Base-by-base conservation (phyloP, 2,329 filamentous ascomycete genomes). In the Colletotrichum brevisporum region DNA sequence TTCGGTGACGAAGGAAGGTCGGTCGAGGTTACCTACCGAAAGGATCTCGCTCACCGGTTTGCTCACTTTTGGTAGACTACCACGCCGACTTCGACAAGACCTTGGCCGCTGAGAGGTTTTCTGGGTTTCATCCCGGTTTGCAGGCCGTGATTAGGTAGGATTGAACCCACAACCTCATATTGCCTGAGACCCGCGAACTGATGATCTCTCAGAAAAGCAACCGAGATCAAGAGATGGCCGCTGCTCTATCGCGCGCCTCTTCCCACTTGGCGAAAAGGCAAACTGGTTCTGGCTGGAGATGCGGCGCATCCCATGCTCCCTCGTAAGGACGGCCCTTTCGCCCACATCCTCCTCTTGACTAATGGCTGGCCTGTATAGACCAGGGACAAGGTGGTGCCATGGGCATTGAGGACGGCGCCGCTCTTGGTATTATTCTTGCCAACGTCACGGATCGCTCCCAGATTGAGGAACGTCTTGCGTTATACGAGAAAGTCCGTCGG, bases 291-390 rank as follows among this genome's bases (percentile, higher is more conserved):
- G 6, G 75, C 75, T 6, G 80, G 80, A 2, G 80, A 82, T 52
- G 78, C 80, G 0, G 80, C 79, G 0, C 80, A 82, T 69, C 79
- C 79, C 0, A 80, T 81, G 75, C 74, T 82, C 4, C 80, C 79
- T 3, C 78, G 79, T 80, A 63, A 53, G 76, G 74, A 5, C 3
- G 21, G 10, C 43, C 13, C 24, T 24, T 4, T 12, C 10, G n/a
- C 15, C 21, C 6, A 2, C 12, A 26, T 5, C 27, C 2, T 26
- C 27, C 31, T 26, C 41, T 52, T 1, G 39, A 31, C 26, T 24
- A 18, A 5, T 15, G 27, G 43, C 15, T 3, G 8, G 21, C 61
- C 36, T 70, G 12, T 3, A 36, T 53, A 79, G 80, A 82, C 63
- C 81, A 82, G 63, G 81, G 77, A 10, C 82, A 81, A 71, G 80